A percentile compares a stretch with the other conserved stretches of the same genome.
Conservation (phyloP, 768 basidiomycete species). For the Pilatotrama ljubarskyi region DNA sequence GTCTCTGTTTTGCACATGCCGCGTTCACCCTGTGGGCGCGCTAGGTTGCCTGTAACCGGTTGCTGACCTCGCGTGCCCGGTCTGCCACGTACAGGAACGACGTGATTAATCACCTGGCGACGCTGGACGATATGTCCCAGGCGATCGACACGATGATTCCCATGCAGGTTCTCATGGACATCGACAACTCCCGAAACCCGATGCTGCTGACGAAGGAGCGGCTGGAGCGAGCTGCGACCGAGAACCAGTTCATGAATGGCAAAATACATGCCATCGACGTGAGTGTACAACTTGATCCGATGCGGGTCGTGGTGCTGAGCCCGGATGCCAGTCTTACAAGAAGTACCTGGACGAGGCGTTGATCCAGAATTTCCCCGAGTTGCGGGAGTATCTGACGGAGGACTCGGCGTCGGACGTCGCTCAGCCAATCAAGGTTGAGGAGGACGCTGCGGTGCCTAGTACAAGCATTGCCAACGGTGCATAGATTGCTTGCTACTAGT, state of each 20-base stretch:
- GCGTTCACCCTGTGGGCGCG: background rate
- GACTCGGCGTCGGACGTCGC: background rate
- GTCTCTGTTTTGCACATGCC: too few species aligned
- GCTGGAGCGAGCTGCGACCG: constrained; percentile 79
- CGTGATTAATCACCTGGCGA: constrained; percentile 64
- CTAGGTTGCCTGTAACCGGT: background rate
- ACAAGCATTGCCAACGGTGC: constrained; percentile 6
- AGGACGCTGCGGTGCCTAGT: constrained; percentile 1
- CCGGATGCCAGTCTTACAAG: constrained; percentile 65
- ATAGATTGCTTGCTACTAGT: background rate
- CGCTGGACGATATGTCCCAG: constrained; percentile 69
- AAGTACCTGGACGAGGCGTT: constrained; percentile 68
- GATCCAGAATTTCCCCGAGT: constrained; percentile 69
- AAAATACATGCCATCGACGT: constrained; percentile 81
- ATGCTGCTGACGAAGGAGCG: constrained; percentile 80
- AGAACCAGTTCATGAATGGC: constrained; percentile 91
- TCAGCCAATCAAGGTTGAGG: constrained; percentile 10
- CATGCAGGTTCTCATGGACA: constrained; percentile 72
- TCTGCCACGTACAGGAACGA: constrained; percentile 58
- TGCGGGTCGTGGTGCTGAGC: background rate
- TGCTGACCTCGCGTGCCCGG: background rate
- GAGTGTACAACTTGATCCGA: background rate
- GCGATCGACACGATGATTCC: constrained; percentile 66
- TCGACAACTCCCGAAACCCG: constrained; percentile 79
- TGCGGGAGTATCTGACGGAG: constrained; percentile 35